Evolutionary conservation across 495 filamentous ascomycete genomes (phyloP).

Genomic region (Rhypophila decipiens): DNA sequence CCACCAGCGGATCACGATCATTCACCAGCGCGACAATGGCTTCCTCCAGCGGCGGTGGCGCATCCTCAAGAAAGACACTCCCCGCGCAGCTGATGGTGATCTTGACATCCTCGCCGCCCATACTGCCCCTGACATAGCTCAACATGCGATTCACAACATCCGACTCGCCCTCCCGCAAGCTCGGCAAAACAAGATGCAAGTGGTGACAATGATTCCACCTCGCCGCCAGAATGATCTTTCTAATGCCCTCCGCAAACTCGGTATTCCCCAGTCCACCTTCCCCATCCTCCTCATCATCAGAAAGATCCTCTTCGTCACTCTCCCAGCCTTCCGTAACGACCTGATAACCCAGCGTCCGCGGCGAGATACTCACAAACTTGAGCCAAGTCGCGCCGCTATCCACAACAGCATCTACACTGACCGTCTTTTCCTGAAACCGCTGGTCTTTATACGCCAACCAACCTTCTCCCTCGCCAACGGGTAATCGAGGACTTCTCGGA

Average conservation of each 20-base stretch:
- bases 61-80: conserved; percentile 14
- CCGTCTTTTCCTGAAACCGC: conserved; percentile 19
- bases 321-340: conserved; percentile 25
- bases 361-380: conserved; percentile 24
- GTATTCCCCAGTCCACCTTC: conserved; percentile 14
- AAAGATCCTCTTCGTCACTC: too few species aligned
- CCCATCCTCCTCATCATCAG: conserved; percentile 9
- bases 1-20: conserved; percentile 14
- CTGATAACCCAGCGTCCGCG: conserved; percentile 22
- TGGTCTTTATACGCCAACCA: conserved; percentile 23
- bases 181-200: conserved; percentile 19
- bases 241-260: conserved; percentile 21
- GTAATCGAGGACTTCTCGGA: conserved; percentile 17
- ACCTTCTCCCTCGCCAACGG: conserved; percentile 10
- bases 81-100: conserved; percentile 22
- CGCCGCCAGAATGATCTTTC: conserved; percentile 22
- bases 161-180: conserved; percentile 20
- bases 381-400: conserved; percentile 28
- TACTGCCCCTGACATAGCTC: conserved; percentile 10
- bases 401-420: conserved; percentile 24
- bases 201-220: conserved; percentile 27
- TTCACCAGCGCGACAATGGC: conserved; percentile 18
- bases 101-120: conserved; percentile 14
- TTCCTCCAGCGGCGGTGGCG: conserved; percentile 10
- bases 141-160: conserved; percentile 21